Base-by-base conservation (phyloP, 192 early-diverging fungal genomes). In the Polychytrium aggregatum region DNA sequence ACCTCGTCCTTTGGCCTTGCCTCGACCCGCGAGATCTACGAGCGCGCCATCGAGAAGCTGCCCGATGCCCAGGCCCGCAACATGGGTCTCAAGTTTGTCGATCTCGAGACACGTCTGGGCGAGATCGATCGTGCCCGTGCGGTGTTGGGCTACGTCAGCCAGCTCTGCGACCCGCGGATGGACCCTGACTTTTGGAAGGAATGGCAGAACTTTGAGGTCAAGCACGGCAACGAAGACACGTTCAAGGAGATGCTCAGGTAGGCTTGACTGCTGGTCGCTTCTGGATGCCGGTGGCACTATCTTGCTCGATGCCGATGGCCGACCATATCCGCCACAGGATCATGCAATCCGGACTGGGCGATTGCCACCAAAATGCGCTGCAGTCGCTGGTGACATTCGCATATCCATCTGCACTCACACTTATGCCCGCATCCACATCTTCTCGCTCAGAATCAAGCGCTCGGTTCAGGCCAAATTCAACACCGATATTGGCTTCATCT, bases 141-240 rank as follows among this genome's bases (percentile, higher is more conserved):
- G 10, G 71, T 98, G 48, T 87, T 79, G 56, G 82, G 69, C 16
- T 92, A 94, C 60, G 83, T 82, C 10, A 74, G 82, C 21, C 92
- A 91, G 63, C 79, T 97, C 56, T 82, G 75, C 40, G 90, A 95
- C 56, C 90, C 95, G 37, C 68, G 84, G 39, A 73, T 81, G 29
- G 71, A 79, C 20, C 68, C 76, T 24, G 67, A 72, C 24, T 87
- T 85, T 50, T 96, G 95, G 95, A 67, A 83, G 45, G 59, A 56
- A 26, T 98, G 96, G 96, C 87, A 92, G 50, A 85, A 89, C 45
- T 98, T 97, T 61, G 96, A 98, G 74, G 90, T 95, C 13, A 79
- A 85, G 50, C 85, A 92, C 53, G 96, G 96, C 28, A 96, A 91
- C 59, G 93, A 98, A 59, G 92, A 97, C 39, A 92, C 93, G 2